Evolutionary conservation across 148 eudicot species (phyloP).

Genomic region (Cornus suecica): DNA sequence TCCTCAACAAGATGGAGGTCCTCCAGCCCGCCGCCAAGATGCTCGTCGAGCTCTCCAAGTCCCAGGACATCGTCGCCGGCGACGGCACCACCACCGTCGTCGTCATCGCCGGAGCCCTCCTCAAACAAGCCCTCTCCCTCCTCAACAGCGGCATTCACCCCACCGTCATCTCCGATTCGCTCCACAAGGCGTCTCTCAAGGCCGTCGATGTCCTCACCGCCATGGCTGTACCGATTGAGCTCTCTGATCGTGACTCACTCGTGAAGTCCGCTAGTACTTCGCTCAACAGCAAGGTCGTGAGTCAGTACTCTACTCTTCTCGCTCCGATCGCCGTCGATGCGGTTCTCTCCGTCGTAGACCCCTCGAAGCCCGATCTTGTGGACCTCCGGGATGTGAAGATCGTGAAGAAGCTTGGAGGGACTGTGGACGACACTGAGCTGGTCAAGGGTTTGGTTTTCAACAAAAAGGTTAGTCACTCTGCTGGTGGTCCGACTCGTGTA

Average conservation of each 20-base stretch:
- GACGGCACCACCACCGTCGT: constrained; percentile 98
- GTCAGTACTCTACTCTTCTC: constrained; percentile 83
- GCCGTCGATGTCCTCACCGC: constrained; percentile 74
- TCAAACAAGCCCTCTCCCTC: constrained; percentile 58
- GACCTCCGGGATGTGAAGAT: constrained; percentile 85
- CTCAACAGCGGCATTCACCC: constrained; percentile 75
- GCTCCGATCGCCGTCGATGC: constrained; percentile 94
- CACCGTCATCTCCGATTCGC: constrained; percentile 73
- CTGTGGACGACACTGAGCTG: constrained; percentile 91
- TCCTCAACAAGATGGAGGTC: constrained; percentile 85
- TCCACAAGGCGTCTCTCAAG: constrained; percentile 63
- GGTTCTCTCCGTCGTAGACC: constrained; percentile 81
- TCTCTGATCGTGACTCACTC: constrained; percentile 69
- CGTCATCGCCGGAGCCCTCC: constrained; percentile 75
- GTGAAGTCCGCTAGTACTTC: constrained; percentile 83
- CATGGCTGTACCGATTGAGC: constrained; percentile 86
- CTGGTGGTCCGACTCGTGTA: constrained; percentile 81
- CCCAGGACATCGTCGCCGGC: constrained; percentile 88
- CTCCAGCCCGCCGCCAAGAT: constrained; percentile 94
- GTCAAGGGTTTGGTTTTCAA: constrained; percentile 86
- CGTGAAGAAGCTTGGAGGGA: constrained; percentile 88
- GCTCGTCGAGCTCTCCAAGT: constrained; percentile 86
- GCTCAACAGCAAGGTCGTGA: constrained; percentile 84
- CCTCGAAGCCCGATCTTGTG: constrained; percentile 67
- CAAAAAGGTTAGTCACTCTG: constrained; percentile 84